A percentile compares a stretch with the other conserved stretches of the same genome.
These are phyloP conservation scores for Tolypocladium guangdongense DNA, from an alignment of 2,329 filamentous ascomycete species.

Conservation along the genomic window DNA sequence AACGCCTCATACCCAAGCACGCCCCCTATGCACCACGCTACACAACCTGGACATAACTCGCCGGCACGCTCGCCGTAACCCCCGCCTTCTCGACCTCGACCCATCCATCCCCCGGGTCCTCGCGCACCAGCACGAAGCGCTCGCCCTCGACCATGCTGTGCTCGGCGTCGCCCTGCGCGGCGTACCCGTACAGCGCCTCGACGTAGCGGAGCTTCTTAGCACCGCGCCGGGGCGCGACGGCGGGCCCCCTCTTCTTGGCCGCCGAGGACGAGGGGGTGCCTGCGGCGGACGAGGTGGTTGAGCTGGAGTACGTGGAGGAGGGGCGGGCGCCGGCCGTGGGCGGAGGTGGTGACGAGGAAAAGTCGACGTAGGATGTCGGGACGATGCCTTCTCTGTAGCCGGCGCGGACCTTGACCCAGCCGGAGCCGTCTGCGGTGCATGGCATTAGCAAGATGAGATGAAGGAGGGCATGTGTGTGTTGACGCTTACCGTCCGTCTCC, in stretches of 20 bases:
- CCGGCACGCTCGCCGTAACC: constrained; percentile 77
- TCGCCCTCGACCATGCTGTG: constrained; percentile 89
- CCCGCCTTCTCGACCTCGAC: constrained; percentile 91
- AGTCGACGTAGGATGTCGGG: constrained; percentile 74
- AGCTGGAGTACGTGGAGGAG: constrained; percentile 68
- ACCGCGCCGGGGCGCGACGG: constrained; percentile 79
- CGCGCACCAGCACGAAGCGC: constrained; percentile 77
- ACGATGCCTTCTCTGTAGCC: constrained; percentile 75
- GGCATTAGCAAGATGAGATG: background rate
- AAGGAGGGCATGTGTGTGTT: background rate
- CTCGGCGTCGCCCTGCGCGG: constrained; percentile 74
- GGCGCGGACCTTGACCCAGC: constrained; percentile 78
- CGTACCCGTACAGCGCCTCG: constrained; percentile 86
- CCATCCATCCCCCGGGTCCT: constrained; percentile 90
- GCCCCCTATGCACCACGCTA: constrained; percentile 20
- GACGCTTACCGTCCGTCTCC: constrained; percentile 73
- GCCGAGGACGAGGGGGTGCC: constrained; percentile 14
- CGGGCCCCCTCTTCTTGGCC: constrained; percentile 77
- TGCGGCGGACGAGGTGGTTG: constrained; percentile 29
- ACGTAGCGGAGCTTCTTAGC: constrained; percentile 93
- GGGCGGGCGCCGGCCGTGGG: constrained; percentile 45
- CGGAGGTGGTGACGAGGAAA: constrained; percentile 29
- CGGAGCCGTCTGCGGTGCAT: constrained; percentile 63
- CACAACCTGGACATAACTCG: constrained; percentile 79
- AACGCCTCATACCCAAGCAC: background rate